Percentiles rank a stretch among this genome's conserved stretches.
These are phyloP conservation scores for Dioscorea zingiberensis DNA, from an alignment of 106 monocot genomes.

Conservation along the genomic window DNA sequence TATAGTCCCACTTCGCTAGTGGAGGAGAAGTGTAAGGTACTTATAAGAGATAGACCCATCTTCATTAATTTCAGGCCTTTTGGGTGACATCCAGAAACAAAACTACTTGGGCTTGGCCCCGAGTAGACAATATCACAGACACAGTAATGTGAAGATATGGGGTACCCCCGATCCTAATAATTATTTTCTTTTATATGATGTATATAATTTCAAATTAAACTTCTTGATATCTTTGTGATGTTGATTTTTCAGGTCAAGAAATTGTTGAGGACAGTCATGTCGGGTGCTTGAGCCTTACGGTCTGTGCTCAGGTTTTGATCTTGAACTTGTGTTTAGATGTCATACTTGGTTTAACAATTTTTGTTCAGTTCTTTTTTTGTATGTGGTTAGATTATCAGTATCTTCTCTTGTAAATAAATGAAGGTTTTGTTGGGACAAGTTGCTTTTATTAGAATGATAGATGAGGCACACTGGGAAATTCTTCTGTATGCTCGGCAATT, in stretches of 20 bases:
- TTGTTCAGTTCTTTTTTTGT: background rate
- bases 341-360: background rate
- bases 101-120: too few species aligned
- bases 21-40: too few species aligned
- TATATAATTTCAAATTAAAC: too few species aligned
- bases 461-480: constrained; percentile 94
- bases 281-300: constrained; percentile 73
- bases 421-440: constrained; percentile 88
- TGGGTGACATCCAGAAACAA: too few species aligned
- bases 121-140: too few species aligned
- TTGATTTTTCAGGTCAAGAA: constrained; percentile 30
- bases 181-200: too few species aligned
- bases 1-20: too few species aligned
- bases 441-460: constrained; percentile 87
- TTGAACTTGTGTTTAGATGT: background rate
- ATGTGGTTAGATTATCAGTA: background rate
- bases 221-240: background rate
- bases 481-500: constrained; percentile 91
- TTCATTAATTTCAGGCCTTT: too few species aligned
- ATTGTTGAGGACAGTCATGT: constrained; percentile 74
- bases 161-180: too few species aligned
- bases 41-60: too few species aligned
- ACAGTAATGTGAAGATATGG: too few species aligned
- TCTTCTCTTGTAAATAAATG: background rate
- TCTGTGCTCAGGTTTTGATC: constrained; percentile 74